Conservation (phyloP, 495 filamentous ascomycete species). For the Xylaria venustula region DNA sequence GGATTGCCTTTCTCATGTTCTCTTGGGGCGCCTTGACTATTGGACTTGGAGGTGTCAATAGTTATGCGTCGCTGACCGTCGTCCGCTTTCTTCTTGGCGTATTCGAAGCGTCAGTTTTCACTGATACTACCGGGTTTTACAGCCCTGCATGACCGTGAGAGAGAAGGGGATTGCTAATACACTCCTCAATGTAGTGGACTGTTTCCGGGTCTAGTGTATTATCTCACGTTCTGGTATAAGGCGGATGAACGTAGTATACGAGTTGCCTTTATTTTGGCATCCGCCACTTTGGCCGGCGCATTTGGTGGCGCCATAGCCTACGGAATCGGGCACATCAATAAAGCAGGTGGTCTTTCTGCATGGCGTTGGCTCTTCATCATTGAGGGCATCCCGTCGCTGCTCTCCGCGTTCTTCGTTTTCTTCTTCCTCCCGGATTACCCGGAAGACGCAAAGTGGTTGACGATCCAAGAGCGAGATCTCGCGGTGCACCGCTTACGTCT, state of each 20-base stretch:
- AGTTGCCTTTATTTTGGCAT: constrained; percentile 78
- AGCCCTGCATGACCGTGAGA: constrained; percentile 20
- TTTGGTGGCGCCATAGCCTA: constrained; percentile 77
- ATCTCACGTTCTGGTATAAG: constrained; percentile 78
- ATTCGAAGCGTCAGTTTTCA: constrained; percentile 42
- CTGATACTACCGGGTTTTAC: not conserved
- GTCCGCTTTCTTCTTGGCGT: constrained; percentile 55
- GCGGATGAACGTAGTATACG: constrained; percentile 44
- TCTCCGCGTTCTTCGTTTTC: constrained; percentile 57
- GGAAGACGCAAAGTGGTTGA: constrained; percentile 67
- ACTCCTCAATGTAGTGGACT: constrained; percentile 44
- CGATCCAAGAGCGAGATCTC: constrained; percentile 59
- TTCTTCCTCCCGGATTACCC: constrained; percentile 82
- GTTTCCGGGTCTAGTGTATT: constrained; percentile 79
- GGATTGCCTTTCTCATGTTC: constrained; percentile 60
- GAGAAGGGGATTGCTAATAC: constrained; percentile 21
- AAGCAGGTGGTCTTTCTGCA: constrained; percentile 60
- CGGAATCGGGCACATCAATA: constrained; percentile 65
- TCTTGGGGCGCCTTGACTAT: constrained; percentile 55
- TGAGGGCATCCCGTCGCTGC: constrained; percentile 67
- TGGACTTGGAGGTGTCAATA: constrained; percentile 52
- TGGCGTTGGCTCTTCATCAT: constrained; percentile 80
- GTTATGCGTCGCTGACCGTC: constrained; percentile 48
- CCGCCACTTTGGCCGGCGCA: constrained; percentile 73
- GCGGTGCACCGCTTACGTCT: constrained; percentile 61